A percentile compares a stretch with the other conserved stretches of the same genome.
Conservation (phyloP, 176 grass and related monocot species). For the Rhynchospora breviuscula region DNA sequence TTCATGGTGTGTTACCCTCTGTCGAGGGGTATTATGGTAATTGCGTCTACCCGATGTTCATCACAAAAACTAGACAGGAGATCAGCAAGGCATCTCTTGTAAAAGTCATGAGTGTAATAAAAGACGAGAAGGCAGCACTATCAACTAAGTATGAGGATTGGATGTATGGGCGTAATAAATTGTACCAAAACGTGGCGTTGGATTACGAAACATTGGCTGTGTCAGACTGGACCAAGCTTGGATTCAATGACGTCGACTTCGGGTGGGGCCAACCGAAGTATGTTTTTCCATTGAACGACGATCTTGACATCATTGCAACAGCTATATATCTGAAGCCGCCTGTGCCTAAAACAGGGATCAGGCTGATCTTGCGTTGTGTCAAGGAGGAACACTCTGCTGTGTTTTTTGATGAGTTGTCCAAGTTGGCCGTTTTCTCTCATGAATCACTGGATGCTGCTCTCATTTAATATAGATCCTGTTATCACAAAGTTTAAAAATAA, state of each 20-base stretch:
- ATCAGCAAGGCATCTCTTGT: constrained; percentile 34
- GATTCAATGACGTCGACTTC: constrained; percentile 63
- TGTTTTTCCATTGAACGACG: constrained; percentile 56
- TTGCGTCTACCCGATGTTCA: constrained; percentile 44
- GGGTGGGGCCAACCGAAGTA: constrained; percentile 48
- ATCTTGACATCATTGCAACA: constrained; percentile 35
- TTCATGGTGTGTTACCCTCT: constrained; percentile 37
- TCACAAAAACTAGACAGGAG: constrained; percentile 34
- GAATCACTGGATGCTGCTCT: too few species aligned
- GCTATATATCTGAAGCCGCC: constrained; percentile 62
- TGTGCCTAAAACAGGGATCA: constrained; percentile 53
- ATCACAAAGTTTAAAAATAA: too few species aligned
- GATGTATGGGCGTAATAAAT: constrained; percentile 37
- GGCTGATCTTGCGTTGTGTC: constrained; percentile 64
- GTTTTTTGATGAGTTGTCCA: constrained; percentile 44
- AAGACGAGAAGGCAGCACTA: constrained; percentile 41
- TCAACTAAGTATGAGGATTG: constrained; percentile 39
- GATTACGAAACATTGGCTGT: constrained; percentile 61
- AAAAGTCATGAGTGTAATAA: constrained; percentile 35
- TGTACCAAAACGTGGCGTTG: constrained; percentile 39
- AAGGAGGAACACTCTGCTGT: constrained; percentile 40
- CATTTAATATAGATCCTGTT: too few species aligned
- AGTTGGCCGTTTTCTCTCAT: constrained; percentile 15
- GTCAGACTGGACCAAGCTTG: constrained; percentile 68
- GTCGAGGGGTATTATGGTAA: constrained; percentile 68